Evolutionary conservation across 108 stramenopile species (phyloP), one percentile per base, ranked within the genome.

Genomic region (Parietichytrium sp.): DNA sequence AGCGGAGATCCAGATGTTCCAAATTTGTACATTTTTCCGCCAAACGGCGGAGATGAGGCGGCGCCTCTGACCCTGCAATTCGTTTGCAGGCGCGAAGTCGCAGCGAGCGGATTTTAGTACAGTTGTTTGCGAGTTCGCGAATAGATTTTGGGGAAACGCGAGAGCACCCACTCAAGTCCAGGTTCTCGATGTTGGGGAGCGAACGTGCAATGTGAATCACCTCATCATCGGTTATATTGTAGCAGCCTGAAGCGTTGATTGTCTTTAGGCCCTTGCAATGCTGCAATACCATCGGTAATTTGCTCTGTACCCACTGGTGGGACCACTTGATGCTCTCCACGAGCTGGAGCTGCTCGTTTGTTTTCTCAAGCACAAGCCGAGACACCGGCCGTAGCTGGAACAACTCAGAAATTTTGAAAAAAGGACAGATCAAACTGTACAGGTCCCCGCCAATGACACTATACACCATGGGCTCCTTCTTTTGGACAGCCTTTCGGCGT

Each of bases 81-180:
- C 61, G 6, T 25, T 72, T 72, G 61, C 61, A 72, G n/a, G 61
- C 61, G 20, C 61, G 61, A 33, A 72, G 61, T 6, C 61, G 61
- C 61, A 72, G 42, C 8, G 61, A 72, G 20, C 61, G 61, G 10
- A 72, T 33, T 8, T 27, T 7, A n/a, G 61, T 72, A 27, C 61
- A 72, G 33, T 36, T 72, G 33, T 72, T 45, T 7, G 61, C 6
- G 38, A 72, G 61, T n/a, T 45, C 45, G n/a, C 45, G 38, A 8
- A 72, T 42, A 25, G 61, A 72, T 42, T 72, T 72, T 8, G 61
- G 36, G 8, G 61, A 33, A 25, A 72, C 45, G 38, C 61, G 33
- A 12, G 61, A 72, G 61, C 61, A 72, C 13, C 61, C 61, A 42
- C 61, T 72, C 42, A 72, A 42, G 42, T 72, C 61, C 38, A 72